These are phyloP conservation scores for Stagonosporopsis vannaccii DNA, from an alignment of 2,329 filamentous ascomycete genomes.

Conservation along the genomic window DNA sequence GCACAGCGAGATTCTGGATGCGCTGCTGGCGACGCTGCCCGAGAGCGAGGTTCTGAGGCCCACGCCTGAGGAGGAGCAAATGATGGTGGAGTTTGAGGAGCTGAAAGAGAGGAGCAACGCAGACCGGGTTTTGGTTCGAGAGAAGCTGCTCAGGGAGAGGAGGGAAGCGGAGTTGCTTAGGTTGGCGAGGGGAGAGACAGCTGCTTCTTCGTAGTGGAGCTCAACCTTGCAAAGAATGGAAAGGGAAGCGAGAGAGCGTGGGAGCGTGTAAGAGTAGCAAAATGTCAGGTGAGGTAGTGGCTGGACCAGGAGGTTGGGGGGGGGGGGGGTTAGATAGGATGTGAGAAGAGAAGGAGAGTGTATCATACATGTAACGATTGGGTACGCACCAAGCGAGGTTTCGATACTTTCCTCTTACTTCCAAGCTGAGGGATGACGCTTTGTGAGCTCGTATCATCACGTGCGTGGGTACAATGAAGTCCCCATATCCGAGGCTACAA, in stretches of 20 bases:
- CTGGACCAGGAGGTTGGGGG: too few relatives aligned
- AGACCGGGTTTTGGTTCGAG: constrained; percentile 63
- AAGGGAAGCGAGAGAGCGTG: too few relatives aligned
- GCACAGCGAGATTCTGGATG: constrained; percentile 68
- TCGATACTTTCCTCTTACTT: not conserved
- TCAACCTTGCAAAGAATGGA: too few relatives aligned
- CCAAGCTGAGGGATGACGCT: too few relatives aligned
- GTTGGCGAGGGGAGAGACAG: constrained; percentile 58
- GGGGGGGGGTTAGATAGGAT: too few relatives aligned
- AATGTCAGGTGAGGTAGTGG: too few relatives aligned
- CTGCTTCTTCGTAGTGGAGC: constrained; percentile 5
- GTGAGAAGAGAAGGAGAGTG: not conserved
- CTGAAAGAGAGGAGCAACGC: constrained; percentile 58
- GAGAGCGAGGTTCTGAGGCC: constrained; percentile 63
- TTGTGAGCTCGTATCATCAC: too few relatives aligned
- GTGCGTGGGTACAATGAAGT: too few relatives aligned
- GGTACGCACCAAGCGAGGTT: not conserved
- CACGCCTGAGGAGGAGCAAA: constrained; percentile 65
- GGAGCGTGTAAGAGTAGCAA: too few relatives aligned
- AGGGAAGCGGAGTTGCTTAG: constrained; percentile 67
- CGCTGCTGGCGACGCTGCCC: constrained; percentile 68
- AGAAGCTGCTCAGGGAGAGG: constrained; percentile 64
- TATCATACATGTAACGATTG: constrained; percentile 1
- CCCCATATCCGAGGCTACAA: too few relatives aligned
- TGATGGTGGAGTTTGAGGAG: constrained; percentile 66